Percentiles rank a stretch among this genome's conserved stretches.
phyloP scores from a whole-genome alignment of 2,329 filamentous ascomycete species.

The Colletotrichum echinochloae region DNA sequence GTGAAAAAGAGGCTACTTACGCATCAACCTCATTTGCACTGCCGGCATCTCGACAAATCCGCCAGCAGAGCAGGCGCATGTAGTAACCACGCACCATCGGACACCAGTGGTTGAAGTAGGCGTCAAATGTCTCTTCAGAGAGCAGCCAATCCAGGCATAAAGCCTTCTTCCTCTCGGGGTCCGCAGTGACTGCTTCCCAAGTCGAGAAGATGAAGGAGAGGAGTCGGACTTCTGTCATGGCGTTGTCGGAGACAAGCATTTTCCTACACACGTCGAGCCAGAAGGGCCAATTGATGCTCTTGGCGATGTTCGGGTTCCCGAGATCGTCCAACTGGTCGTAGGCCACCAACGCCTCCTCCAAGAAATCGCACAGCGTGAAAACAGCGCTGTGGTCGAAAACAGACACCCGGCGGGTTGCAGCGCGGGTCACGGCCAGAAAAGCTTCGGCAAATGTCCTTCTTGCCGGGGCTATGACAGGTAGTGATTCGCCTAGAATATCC shows the following conservation, averaged over 20 bases:
- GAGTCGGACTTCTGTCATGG: constrained; percentile 88
- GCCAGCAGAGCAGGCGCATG: constrained; percentile 91
- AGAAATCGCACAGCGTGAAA: constrained; percentile 90
- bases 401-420: constrained; percentile 79
- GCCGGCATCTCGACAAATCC: constrained; percentile 81
- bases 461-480: constrained; percentile 53
- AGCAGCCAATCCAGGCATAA: constrained; percentile 83
- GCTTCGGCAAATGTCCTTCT: constrained; percentile 81
- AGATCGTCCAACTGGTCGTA: constrained; percentile 61
- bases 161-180: constrained; percentile 74
- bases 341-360: constrained; percentile 83
- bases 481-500: constrained; percentile 74
- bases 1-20: constrained; percentile 62
- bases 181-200: constrained; percentile 79
- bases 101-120: constrained; percentile 93
- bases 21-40: constrained; percentile 72
- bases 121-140: constrained; percentile 79
- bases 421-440: constrained; percentile 79
- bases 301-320: constrained; percentile 48
- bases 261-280: constrained; percentile 85
- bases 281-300: constrained; percentile 81
- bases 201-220: constrained; percentile 84
- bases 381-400: constrained; percentile 86
- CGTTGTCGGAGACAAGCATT: constrained; percentile 87
- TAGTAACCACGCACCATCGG: constrained; percentile 95